A percentile compares a stretch with the other conserved stretches of the same genome.
Conservation (phyloP, 192 early-diverging fungal species). For the Globomyces pollinis-pini region DNA sequence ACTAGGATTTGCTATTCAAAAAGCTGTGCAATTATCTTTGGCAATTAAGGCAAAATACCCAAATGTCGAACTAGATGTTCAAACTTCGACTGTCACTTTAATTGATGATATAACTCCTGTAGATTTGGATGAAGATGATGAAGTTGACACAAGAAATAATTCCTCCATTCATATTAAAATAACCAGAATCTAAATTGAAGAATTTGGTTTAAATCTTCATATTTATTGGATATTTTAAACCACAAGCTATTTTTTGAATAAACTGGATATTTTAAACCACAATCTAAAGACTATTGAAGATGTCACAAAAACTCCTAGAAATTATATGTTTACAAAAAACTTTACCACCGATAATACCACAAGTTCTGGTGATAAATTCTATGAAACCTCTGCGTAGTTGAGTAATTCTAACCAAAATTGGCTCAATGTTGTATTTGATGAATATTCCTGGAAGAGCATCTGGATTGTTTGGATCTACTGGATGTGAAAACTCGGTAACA, state of each 20-base stretch:
- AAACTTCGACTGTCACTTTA: slow-evolving; percentile 60
- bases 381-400: slow-evolving; percentile 56
- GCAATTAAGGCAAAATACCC: slow-evolving; percentile 44
- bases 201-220: too few species aligned
- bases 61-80: slow-evolving; percentile 50
- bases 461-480: slow-evolving; percentile 15
- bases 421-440: slow-evolving; percentile 88
- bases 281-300: not conserved
- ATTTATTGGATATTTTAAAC: too few species aligned
- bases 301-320: not conserved
- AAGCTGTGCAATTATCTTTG: slow-evolving; percentile 60
- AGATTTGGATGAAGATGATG: slow-evolving; percentile 35
- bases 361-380: slow-evolving; percentile 70
- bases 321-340: not conserved
- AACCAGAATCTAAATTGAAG: not conserved
- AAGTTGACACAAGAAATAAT: not conserved
- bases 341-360: slow-evolving; percentile 76
- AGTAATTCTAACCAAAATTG: slow-evolving; percentile 71
- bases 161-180: slow-evolving; percentile 7
- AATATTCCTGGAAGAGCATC: slow-evolving; percentile 60
- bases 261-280: too few species aligned
- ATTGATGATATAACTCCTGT: slow-evolving; percentile 73
- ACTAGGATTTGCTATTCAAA: slow-evolving; percentile 66
- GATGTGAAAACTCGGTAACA: slow-evolving; percentile 66
- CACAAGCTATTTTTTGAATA: too few species aligned